Evolutionary conservation across 768 basidiomycete genomes (phyloP).

Genomic region (Mrakia blollopis): DNA sequence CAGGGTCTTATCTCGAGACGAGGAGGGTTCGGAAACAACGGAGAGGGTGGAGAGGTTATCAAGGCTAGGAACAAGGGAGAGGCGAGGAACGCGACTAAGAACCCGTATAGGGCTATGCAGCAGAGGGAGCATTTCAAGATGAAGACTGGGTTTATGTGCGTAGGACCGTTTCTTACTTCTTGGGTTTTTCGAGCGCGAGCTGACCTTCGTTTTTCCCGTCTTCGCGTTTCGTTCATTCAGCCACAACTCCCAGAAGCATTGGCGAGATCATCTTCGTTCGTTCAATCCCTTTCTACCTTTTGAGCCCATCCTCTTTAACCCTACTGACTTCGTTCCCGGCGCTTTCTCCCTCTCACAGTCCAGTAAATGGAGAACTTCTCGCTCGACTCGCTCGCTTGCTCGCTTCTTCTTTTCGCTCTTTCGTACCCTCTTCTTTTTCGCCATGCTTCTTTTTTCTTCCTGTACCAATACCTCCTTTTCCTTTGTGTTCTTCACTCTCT

Average conservation of each 20-base stretch:
- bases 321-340: neutral
- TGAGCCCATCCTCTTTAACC: neutral
- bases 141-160: constrained; percentile 23
- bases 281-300: neutral
- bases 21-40: constrained; percentile 83
- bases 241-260: constrained; percentile 31
- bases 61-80: constrained; percentile 92
- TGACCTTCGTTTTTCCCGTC: neutral
- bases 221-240: neutral
- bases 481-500: neutral
- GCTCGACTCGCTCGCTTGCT: neutral
- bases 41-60: constrained; percentile 71
- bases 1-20: constrained; percentile 74
- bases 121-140: constrained; percentile 79
- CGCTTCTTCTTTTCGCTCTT: neutral
- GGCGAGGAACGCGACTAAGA: constrained; percentile 82
- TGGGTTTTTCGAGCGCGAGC: neutral
- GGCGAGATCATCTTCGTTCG: constrained; percentile 30
- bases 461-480: no score
- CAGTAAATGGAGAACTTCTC: neutral
- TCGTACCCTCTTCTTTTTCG: neutral
- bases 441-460: no score
- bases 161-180: neutral
- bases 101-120: constrained; percentile 76
- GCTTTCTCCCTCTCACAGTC: neutral